A percentile compares a stretch with the other conserved stretches of the same genome.
Conservation (phyloP, 2,329 filamentous ascomycete species). For the Sarocladiaceae sp. region DNA sequence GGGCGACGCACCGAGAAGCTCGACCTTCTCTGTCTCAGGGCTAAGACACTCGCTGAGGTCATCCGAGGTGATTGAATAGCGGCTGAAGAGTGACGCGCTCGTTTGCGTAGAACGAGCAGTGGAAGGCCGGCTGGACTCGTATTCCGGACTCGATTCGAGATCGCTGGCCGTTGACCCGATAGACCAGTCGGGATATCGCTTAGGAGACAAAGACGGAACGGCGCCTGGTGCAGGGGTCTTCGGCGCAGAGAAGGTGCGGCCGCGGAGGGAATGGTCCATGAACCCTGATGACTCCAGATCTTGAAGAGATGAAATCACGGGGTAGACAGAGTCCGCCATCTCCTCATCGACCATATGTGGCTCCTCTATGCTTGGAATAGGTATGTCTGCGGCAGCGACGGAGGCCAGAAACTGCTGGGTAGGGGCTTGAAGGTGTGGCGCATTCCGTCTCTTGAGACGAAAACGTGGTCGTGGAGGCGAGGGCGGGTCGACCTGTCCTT, state of each 20-base stretch:
- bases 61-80: slow-evolving; percentile 49
- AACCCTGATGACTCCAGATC: slow-evolving; percentile 25
- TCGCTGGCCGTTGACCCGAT: slow-evolving; percentile 50
- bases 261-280: slow-evolving; percentile 24
- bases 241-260: slow-evolving; percentile 45
- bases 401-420: slow-evolving; percentile 63
- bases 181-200: slow-evolving; percentile 52
- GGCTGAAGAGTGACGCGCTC: slow-evolving; percentile 50
- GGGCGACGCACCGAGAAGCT: not conserved
- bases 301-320: slow-evolving; percentile 26
- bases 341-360: slow-evolving; percentile 40
- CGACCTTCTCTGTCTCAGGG: slow-evolving; percentile 33
- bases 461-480: slow-evolving; percentile 48
- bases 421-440: slow-evolving; percentile 47
- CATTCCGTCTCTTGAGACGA: slow-evolving; percentile 48
- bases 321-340: slow-evolving; percentile 31
- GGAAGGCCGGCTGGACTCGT: slow-evolving; percentile 53
- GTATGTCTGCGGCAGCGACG: slow-evolving; percentile 57
- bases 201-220: slow-evolving; percentile 35
- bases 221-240: slow-evolving; percentile 51
- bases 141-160: slow-evolving; percentile 52
- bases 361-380: slow-evolving; percentile 59
- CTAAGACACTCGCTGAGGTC: slow-evolving; percentile 47
- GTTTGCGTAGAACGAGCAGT: slow-evolving; percentile 55
- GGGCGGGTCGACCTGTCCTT: slow-evolving; percentile 31